Conservation (phyloP, 768 basidiomycete genomes). For the Leccinum rimulosum region DNA sequence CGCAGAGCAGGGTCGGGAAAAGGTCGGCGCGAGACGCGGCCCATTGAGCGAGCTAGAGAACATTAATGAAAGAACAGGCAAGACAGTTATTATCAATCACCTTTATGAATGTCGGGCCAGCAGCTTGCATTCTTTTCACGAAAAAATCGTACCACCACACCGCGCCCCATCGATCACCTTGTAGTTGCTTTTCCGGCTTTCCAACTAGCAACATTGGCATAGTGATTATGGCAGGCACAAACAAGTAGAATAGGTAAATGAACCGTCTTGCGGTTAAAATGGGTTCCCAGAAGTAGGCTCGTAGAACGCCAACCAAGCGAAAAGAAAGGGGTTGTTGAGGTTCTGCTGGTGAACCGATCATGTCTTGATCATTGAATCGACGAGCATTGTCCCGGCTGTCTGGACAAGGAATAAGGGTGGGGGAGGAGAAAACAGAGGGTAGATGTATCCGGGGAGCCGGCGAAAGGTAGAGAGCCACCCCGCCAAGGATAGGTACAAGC, state of each 20-base stretch:
- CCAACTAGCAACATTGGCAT: constrained; percentile 83
- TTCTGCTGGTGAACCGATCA: constrained; percentile 72
- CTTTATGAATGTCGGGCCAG: constrained; percentile 98
- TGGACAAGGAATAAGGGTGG: constrained; percentile 46
- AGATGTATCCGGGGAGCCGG: constrained; percentile 41
- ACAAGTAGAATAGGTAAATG: constrained; percentile 76
- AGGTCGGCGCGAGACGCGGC: constrained; percentile 93
- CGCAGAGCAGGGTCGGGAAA: constrained; percentile 84
- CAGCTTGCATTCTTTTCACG: constrained; percentile 85
- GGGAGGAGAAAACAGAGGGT: constrained; percentile 49
- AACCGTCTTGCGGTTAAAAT: constrained; percentile 81
- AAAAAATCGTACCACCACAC: constrained; percentile 97
- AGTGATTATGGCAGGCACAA: constrained; percentile 81
- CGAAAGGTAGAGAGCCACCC: constrained; percentile 49
- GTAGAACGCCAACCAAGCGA: constrained; percentile 47
- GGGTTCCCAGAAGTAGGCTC: constrained; percentile 74
- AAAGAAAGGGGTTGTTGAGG: constrained; percentile 44
- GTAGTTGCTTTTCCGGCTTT: constrained; percentile 47
- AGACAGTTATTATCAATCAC: constrained; percentile 37
- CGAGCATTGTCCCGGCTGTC: constrained; percentile 11
- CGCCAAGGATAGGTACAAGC: constrained; percentile 57
- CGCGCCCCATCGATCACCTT: constrained; percentile 87
- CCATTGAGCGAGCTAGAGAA: constrained; percentile 88
- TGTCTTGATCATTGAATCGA: constrained; percentile 26
- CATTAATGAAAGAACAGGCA: constrained; percentile 9